Evolutionary conservation across 176 grass and related monocot species (phyloP).

Genomic region (Olyra latifolia): DNA sequence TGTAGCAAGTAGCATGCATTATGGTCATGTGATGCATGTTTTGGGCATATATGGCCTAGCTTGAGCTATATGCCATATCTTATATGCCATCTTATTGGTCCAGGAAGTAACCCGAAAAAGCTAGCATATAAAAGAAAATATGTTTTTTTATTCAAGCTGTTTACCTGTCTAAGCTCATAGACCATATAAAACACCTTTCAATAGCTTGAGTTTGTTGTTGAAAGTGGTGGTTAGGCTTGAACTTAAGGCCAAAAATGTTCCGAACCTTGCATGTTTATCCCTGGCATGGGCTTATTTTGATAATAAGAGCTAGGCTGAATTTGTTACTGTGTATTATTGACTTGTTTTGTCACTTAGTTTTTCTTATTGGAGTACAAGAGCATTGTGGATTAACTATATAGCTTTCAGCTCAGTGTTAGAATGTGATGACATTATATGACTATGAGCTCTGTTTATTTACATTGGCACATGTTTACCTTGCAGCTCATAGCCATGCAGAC

Average conservation of each 20-base stretch:
- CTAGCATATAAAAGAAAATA: background rate
- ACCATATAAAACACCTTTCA: background rate
- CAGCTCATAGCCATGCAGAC: constrained; percentile 85
- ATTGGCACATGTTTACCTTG: constrained; percentile 7
- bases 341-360: background rate
- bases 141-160: background rate
- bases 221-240: background rate
- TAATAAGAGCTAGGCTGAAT: too few species aligned
- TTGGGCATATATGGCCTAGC: background rate
- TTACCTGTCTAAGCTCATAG: background rate
- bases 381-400: constrained; percentile 1
- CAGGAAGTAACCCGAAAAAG: background rate
- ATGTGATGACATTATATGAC: background rate
- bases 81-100: background rate
- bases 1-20: background rate
- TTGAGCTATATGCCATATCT: background rate
- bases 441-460: constrained; percentile 23
- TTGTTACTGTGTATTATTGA: background rate
- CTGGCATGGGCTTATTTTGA: too few species aligned
- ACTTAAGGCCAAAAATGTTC: background rate
- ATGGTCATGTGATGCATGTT: background rate
- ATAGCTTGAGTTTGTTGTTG: background rate
- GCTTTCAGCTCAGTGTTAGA: constrained; percentile 1
- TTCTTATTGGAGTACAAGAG: background rate
- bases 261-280: too few species aligned